Conservation (phyloP, 345 rosid species). For the Draba incana region DNA sequence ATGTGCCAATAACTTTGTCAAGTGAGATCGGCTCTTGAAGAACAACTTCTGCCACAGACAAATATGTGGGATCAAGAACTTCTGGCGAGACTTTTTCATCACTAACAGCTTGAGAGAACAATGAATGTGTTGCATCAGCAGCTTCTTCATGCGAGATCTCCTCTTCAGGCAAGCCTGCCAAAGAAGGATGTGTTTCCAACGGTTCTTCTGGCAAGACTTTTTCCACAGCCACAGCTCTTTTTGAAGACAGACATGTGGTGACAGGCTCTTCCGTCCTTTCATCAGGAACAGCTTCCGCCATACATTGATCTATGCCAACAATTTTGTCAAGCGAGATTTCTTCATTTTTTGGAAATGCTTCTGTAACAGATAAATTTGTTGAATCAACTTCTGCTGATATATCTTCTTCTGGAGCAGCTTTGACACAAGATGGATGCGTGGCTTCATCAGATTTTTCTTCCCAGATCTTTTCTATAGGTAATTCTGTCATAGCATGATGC, state of each 20-base stretch:
- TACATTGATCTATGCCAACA: constrained; percentile 7
- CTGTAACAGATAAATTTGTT: constrained; percentile 11
- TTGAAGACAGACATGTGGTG: constrained; percentile 16
- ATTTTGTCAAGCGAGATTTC: constrained; percentile 16
- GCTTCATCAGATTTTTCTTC: constrained; percentile 9
- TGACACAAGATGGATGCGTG: constrained; percentile 9
- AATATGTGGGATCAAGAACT: constrained; percentile 6
- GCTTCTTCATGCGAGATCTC: constrained; percentile 23
- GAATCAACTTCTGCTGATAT: constrained; percentile 29
- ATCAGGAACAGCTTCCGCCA: constrained; percentile 19
- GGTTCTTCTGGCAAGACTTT: constrained; percentile 19
- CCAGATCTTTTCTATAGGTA: constrained; percentile 23
- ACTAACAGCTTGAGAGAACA: constrained; percentile 17
- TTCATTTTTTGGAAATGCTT: constrained; percentile 24
- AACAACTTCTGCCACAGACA: constrained; percentile 19
- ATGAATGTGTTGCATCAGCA: constrained; percentile 18
- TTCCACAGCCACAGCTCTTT: constrained; percentile 7
- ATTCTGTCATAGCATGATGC: constrained; percentile 3
- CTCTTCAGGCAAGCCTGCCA: constrained; percentile 17
- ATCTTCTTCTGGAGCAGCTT: constrained; percentile 26
- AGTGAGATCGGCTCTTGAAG: constrained; percentile 9
- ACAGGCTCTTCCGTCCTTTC: constrained; percentile 28
- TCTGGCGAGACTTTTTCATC: constrained; percentile 19
- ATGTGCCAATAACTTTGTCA: constrained; percentile 19
- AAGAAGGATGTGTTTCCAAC: constrained; percentile 15